Base-by-base conservation (phyloP, 2,329 filamentous ascomycete genomes). In the Elsinoe australis region DNA sequence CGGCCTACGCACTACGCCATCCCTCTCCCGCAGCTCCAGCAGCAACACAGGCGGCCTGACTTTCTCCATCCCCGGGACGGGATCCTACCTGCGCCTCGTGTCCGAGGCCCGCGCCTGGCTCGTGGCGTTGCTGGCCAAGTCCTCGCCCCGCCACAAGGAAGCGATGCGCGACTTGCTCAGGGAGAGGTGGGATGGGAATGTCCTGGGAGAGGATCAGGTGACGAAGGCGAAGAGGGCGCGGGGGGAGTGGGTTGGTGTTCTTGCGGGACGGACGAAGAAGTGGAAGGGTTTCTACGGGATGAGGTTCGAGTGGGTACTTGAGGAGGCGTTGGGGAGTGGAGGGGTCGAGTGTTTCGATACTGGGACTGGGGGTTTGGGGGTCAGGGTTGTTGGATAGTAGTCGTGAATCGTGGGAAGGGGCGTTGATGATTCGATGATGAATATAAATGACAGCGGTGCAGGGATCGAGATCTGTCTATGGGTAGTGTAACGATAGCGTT, bases 341-440 rank as follows among this genome's bases (percentile, higher is more conserved):
- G 59, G 82, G 12, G 74, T 87, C 3, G 84, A 89, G 64, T 66
- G 85, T 10, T 89, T 89, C 61, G 78, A 86, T 58, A 88, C 84
- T 9, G 73, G 80, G 10, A 83, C 78, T 56, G 82, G 87, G n/a
- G 84, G 84, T 1, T 71, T 75, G 51, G 84, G 78, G 8, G 74
- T 86, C 1, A 59, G 68, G 47, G 55, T 36, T n/a, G n/a, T n/a
- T n/a, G n/a, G n/a, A n/a, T n/a, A n/a, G n/a, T n/a, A n/a, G n/a
- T n/a, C n/a, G n/a, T n/a, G n/a, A n/a, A n/a, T n/a, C n/a, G n/a
- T n/a, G n/a, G n/a, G n/a, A n/a, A n/a, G n/a, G n/a, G n/a, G n/a
- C n/a, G n/a, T n/a, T n/a, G n/a, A n/a, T n/a, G n/a, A n/a, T n/a
- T n/a, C n/a, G n/a, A n/a, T n/a, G n/a, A n/a, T n/a, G n/a, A n/a